Evolutionary conservation across 2,329 filamentous ascomycete genomes (phyloP).

Genomic region (Phialophora tarda): DNA sequence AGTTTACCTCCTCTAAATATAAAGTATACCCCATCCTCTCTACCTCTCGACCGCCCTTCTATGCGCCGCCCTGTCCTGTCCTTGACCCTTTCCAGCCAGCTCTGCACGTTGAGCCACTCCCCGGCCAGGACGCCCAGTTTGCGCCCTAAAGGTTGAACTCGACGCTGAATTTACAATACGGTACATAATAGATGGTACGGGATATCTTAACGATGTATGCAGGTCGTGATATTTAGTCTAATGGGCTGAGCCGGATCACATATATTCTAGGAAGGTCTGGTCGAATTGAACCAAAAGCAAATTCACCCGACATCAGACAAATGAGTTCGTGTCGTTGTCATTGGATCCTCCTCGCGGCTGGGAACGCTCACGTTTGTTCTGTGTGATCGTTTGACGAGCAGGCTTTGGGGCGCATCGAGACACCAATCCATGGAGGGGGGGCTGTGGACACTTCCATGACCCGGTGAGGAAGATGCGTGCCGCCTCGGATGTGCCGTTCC

Average conservation of each 20-base stretch:
- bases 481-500: no score
- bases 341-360: no score
- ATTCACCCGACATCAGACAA: background rate
- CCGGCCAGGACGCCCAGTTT: background rate
- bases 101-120: background rate
- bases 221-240: no score
- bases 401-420: no score
- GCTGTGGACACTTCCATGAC: background rate
- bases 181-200: background rate
- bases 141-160: background rate
- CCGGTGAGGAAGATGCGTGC: no score
- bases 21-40: background rate
- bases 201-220: background rate
- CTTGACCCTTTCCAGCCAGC: background rate
- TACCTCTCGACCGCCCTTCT: background rate
- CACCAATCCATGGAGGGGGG: no score
- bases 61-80: background rate
- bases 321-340: background rate
- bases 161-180: background rate
- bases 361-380: no score
- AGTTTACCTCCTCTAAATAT: background rate
- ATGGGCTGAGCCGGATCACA: no score
- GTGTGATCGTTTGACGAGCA: no score
- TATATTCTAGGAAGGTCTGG: no score
- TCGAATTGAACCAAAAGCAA: no score